Evolutionary conservation across 2,329 filamentous ascomycete genomes (phyloP).

Genomic region (Fusarium guadeloupense): DNA sequence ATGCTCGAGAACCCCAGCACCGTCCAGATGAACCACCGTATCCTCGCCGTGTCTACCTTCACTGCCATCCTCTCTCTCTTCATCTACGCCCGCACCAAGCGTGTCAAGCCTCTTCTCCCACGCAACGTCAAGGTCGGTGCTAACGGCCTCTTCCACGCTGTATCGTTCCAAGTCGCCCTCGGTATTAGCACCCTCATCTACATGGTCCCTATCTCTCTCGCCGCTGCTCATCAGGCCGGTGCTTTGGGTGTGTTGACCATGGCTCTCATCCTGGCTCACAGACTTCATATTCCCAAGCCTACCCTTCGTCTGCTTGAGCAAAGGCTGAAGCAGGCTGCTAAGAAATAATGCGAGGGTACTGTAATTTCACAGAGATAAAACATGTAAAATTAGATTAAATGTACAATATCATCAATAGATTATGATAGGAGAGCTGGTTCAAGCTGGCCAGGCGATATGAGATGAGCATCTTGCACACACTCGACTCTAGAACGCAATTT

Average conservation of each 20-base stretch:
- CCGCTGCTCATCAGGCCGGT: conserved; percentile 92
- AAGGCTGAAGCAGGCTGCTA: conserved; percentile 51
- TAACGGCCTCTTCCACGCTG: conserved; percentile 83
- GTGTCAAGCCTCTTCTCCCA: conserved; percentile 67
- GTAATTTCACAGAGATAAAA: conserved; percentile 16
- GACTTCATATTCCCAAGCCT: conserved; percentile 76
- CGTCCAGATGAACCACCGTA: conserved; percentile 94
- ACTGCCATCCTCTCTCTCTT: conserved; percentile 81
- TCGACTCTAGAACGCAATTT: conserved; percentile 28
- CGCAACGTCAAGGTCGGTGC: conserved; percentile 72
- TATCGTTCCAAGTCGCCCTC: conserved; percentile 80
- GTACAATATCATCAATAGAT: conserved; percentile 38
- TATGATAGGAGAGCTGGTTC: conserved; percentile 13
- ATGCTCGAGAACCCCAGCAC: conserved; percentile 96
- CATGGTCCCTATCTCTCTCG: conserved; percentile 88
- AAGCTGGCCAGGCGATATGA: conserved; percentile 3
- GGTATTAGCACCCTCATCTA: conserved; percentile 94
- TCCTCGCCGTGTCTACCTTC: conserved; percentile 90
- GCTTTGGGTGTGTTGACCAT: conserved; percentile 86
- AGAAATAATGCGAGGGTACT: conserved; percentile 29
- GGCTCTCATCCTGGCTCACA: conserved; percentile 79
- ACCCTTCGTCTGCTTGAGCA: conserved; percentile 69
- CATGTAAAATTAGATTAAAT: conserved; percentile 38
- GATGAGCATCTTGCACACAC: conserved; percentile 23
- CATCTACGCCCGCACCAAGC: conserved; percentile 78